Conservation (phyloP, 495 filamentous ascomycete species). For the Hyaloscypha bicolor region DNA sequence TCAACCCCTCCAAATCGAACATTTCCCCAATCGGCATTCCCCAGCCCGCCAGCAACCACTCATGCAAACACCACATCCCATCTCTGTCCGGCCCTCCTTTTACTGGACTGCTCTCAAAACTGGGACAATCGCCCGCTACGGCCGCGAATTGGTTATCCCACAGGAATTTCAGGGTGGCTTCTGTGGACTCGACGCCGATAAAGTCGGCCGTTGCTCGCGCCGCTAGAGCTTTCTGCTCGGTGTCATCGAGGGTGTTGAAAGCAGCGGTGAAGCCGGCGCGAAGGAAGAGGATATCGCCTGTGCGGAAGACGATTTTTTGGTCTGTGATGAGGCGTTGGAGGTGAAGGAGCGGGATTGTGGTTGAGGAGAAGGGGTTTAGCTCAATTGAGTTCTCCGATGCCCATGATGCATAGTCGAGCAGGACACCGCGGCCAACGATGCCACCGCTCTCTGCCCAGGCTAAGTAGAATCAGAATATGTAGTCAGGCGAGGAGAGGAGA, state of each 20-base stretch:
- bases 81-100: not conserved
- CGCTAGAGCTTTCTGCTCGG: not conserved
- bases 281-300: conserved; percentile 37
- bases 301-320: conserved; percentile 42
- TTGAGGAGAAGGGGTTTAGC: conserved; percentile 54
- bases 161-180: not conserved
- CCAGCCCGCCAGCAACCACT: no score
- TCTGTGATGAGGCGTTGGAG: conserved; percentile 40
- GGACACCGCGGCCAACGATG: conserved; percentile 53
- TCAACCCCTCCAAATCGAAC: no score
- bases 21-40: no score
- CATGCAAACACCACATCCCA: not conserved
- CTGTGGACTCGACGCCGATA: not conserved
- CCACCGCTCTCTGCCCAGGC: no score
- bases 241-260: not conserved
- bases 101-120: no score
- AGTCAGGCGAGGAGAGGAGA: no score
- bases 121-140: conserved; percentile 1
- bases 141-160: conserved; percentile 11
- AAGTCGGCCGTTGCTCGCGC: not conserved
- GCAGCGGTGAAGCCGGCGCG: conserved; percentile 37
- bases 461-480: no score
- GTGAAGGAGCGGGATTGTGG: conserved; percentile 22
- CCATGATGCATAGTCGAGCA: conserved; percentile 43
- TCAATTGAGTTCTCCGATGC: conserved; percentile 45